A percentile compares a stretch with the other conserved stretches of the same genome.
Conservation (phyloP, 2,329 filamentous ascomycete genomes). For the Calcarisporium arbuscula region DNA sequence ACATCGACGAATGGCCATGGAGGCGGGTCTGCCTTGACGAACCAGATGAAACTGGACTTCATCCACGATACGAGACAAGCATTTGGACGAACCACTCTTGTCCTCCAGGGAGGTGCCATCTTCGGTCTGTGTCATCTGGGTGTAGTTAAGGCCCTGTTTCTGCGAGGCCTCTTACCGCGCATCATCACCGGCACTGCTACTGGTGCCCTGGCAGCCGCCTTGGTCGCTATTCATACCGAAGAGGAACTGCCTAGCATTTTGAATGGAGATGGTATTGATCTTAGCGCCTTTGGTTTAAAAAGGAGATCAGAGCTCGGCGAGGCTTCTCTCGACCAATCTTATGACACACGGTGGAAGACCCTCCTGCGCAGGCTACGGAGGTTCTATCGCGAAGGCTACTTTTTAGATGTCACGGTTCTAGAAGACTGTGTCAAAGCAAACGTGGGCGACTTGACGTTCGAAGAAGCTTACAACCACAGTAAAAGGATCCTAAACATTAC, state of each 20-base stretch:
- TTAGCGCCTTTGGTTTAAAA: slow-evolving; percentile 64
- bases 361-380: slow-evolving; percentile 59
- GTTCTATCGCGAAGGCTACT: slow-evolving; percentile 71
- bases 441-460: slow-evolving; percentile 84
- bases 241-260: slow-evolving; percentile 75
- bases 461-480: slow-evolving; percentile 81
- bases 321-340: slow-evolving; percentile 27
- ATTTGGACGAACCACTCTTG: slow-evolving; percentile 78
- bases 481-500: slow-evolving; percentile 90
- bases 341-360: slow-evolving; percentile 47
- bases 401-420: slow-evolving; percentile 74
- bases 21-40: slow-evolving; percentile 45
- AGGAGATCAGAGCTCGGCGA: slow-evolving; percentile 22
- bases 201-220: slow-evolving; percentile 79
- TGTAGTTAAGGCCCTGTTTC: slow-evolving; percentile 80
- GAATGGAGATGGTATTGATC: slow-evolving; percentile 72
- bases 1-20: slow-evolving; percentile 23
- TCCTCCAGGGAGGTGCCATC: slow-evolving; percentile 84
- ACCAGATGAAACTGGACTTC: slow-evolving; percentile 76
- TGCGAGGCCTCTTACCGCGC: slow-evolving; percentile 73
- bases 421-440: slow-evolving; percentile 81
- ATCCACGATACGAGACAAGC: slow-evolving; percentile 82
- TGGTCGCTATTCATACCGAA: slow-evolving; percentile 82
- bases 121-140: slow-evolving; percentile 88
- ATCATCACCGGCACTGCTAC: slow-evolving; percentile 91